These are phyloP conservation scores for Hypholoma sublateritium DNA, from an alignment of 768 basidiomycete genomes.

Conservation along the genomic window DNA sequence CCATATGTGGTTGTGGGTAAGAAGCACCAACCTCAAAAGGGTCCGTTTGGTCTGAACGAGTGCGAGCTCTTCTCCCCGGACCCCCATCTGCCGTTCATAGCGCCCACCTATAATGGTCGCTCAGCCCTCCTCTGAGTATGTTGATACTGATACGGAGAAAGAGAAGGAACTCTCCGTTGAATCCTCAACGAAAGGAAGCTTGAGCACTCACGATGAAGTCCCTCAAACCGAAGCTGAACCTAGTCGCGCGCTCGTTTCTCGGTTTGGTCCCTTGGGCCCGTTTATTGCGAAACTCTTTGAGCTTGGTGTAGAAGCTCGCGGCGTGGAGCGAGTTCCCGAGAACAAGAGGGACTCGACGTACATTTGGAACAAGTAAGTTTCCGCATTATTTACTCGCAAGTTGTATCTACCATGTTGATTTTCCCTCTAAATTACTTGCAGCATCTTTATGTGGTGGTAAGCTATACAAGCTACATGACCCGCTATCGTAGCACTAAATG, in stretches of 20 bases:
- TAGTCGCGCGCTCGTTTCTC: constrained; percentile 9
- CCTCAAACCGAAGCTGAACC: constrained; percentile 8
- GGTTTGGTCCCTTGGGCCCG: constrained; percentile 14
- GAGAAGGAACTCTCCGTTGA: neutral
- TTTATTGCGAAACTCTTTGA: constrained; percentile 15
- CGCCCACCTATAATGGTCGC: too few relatives aligned
- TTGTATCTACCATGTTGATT: too few relatives aligned
- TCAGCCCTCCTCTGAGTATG: neutral
- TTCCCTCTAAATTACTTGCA: neutral
- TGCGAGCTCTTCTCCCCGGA: too few relatives aligned
- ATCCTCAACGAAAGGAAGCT: neutral
- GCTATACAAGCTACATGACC: neutral
- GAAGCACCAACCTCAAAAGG: too few relatives aligned
- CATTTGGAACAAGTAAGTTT: constrained; percentile 17
- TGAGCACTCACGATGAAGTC: neutral
- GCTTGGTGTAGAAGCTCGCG: constrained; percentile 16
- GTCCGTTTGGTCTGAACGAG: too few relatives aligned
- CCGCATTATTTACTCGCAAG: neutral
- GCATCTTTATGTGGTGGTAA: constrained; percentile 21
- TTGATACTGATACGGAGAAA: neutral
- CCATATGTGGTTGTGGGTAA: too few relatives aligned
- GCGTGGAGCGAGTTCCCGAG: constrained; percentile 17
- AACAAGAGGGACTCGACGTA: constrained; percentile 13
- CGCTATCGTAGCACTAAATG: neutral
- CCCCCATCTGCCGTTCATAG: too few relatives aligned